Evolutionary conservation across 768 basidiomycete genomes (phyloP), one percentile per base, ranked within the genome.

Genomic region (Cytidiella melzeri): DNA sequence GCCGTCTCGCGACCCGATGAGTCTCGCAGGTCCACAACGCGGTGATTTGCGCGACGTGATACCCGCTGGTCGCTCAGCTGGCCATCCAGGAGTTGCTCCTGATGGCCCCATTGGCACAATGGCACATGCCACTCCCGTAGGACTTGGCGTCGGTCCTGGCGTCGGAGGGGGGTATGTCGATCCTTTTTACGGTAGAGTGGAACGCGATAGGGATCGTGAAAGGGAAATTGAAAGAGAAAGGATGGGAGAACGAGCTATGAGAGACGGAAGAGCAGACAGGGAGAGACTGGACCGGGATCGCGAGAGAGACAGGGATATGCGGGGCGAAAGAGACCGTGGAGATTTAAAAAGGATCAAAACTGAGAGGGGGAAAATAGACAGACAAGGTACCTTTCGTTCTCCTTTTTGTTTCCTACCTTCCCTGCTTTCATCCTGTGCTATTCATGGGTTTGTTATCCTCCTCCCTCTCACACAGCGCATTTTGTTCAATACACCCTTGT

Each of bases 331-430:
- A 52, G 65, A 64, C 43, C 62, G 53, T 15, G 69, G 82, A 37
- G 83, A 85, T 52, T 67, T 76, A 13, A 84, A 84, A 63, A 72
- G 83, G 44, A 68, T 78, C 52, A 84, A 83, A 62, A 69, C 73
- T 3, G 73, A 81, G 52, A 69, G 73, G 45, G 67, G 68, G 61
- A 74, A 75, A 57, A 57, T 65, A 47, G 70, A 73, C 40, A 70
- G 72, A 54, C 64, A 64, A 66, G 73, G 71, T 73, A 65, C 61
- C 12, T 43, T 41, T 25, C 27, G 43, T 27, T 25, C 39, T 28
- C 13, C 24, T 46, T 28, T 19, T 4, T 51, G 36, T 41, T 26
- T 18, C 44, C 43, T n/a, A 42, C 20, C 5, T 46, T 40, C 39
- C 42, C 43, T 36, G 37, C 26, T 41, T 28, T 37, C 50, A 19